Percentiles rank a stretch among this genome's conserved stretches.
phyloP scores from a whole-genome alignment of 768 basidiomycete genomes.

The Lactarius tabidus region DNA sequence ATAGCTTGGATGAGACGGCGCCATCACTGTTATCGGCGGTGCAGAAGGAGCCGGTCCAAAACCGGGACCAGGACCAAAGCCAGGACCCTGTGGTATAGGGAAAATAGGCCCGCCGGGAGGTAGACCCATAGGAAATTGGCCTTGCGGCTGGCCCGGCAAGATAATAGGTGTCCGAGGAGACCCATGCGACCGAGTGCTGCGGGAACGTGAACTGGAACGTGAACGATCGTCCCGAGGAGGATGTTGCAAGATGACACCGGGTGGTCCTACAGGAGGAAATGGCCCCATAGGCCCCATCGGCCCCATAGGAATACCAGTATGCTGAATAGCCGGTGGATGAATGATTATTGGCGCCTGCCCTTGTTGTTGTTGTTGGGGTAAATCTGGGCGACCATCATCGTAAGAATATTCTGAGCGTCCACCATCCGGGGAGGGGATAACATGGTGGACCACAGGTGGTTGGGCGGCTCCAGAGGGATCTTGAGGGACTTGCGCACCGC shows the following conservation, averaged over 20 bases:
- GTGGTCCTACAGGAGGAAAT: not conserved
- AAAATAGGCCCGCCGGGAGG: not conserved
- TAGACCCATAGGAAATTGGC: not conserved
- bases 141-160: not conserved
- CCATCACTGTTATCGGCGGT: not conserved
- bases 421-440: not conserved
- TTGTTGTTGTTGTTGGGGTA: not conserved
- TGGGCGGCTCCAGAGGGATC: not conserved
- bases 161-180: not conserved
- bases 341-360: conserved; percentile 15
- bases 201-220: not conserved
- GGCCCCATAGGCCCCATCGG: not conserved
- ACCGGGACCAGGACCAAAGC: not conserved
- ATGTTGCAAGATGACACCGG: not conserved
- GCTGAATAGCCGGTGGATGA: not conserved
- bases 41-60: not conserved
- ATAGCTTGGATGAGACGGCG: not conserved
- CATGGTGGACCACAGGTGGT: not conserved
- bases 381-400: not conserved
- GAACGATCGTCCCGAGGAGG: not conserved
- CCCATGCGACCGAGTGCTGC: not conserved
- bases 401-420: not conserved
- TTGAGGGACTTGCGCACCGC: not conserved
- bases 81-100: not conserved
- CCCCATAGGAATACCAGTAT: not conserved